phyloP scores from a whole-genome alignment of 768 basidiomycete genomes.

The Termitomyces sp. region DNA sequence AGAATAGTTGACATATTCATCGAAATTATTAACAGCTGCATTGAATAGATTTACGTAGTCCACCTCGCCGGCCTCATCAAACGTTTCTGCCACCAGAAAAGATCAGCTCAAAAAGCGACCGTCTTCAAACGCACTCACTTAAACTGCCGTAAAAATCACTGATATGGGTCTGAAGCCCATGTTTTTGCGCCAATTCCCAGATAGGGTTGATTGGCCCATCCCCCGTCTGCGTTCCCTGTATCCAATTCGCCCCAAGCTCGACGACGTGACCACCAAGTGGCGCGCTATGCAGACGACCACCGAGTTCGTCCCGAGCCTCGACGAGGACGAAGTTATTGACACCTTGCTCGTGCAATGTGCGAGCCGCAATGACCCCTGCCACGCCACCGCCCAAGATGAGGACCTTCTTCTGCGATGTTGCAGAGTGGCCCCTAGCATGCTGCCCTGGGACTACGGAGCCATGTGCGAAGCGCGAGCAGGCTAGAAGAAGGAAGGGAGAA shows the following conservation, averaged over 20 bases:
- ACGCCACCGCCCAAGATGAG: not conserved
- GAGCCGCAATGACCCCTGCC: not conserved
- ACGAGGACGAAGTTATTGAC: not conserved
- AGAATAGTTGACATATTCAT: conserved; percentile 33
- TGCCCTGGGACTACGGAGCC: not conserved
- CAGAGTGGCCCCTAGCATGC: not conserved
- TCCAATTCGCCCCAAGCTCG: not conserved
- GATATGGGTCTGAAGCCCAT: not conserved
- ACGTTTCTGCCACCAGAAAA: conserved; percentile 39
- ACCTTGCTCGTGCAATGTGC: not conserved
- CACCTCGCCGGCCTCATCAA: conserved; percentile 41
- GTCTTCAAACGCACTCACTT: not conserved
- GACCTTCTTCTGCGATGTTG: not conserved
- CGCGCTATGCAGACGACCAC: not conserved
- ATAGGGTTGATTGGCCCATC: not conserved
- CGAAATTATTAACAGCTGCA: conserved; percentile 19
- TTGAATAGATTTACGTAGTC: conserved; percentile 42
- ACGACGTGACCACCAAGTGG: not conserved
- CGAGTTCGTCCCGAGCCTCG: not conserved
- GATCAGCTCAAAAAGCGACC: not conserved
- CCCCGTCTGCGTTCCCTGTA: not conserved
- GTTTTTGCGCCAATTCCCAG: not conserved
- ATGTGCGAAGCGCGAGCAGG: not conserved
- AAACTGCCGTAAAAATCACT: not conserved
- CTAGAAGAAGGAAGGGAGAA: not conserved